Percentiles rank a stretch among this genome's conserved stretches.
Evolutionary conservation across 1,284 basidiomycete genomes (phyloP).

Genomic region (Rhodotorula sp.): DNA sequence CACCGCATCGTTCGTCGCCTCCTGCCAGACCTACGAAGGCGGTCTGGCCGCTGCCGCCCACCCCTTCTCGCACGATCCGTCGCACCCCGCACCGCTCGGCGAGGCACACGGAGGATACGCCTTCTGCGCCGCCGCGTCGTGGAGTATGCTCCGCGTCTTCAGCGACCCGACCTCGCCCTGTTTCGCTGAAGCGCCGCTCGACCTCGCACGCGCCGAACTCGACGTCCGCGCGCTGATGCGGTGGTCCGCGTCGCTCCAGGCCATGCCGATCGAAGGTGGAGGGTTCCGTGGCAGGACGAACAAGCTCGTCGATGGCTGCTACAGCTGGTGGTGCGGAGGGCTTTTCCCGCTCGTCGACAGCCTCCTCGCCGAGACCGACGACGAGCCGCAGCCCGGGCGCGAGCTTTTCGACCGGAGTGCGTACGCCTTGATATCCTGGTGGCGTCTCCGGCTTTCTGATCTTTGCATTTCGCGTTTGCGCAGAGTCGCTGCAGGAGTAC

Average conservation of each 20-base stretch:
- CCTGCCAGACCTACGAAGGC: conserved; percentile 96
- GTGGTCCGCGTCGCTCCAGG: conserved; percentile 88
- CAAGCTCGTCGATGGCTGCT: conserved; percentile 98
- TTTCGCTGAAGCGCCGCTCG: conserved; percentile 16
- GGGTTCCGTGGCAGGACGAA: conserved; percentile 93
- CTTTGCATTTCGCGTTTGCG: background rate
- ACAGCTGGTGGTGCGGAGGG: conserved; percentile 97
- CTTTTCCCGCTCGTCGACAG: conserved; percentile 76
- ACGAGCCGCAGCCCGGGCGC: conserved; percentile 37
- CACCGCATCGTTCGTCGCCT: conserved; percentile 53
- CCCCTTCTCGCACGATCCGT: conserved; percentile 45
- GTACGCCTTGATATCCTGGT: conserved; percentile 29
- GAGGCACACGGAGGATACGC: conserved; percentile 99
- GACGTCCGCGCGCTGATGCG: conserved; percentile 65
- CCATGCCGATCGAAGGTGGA: conserved; percentile 74
- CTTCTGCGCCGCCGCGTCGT: conserved; percentile 82
- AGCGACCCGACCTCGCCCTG: conserved; percentile 9
- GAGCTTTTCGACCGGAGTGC: conserved; percentile 51
- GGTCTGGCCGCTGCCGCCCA: conserved; percentile 85
- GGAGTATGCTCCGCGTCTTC: conserved; percentile 67
- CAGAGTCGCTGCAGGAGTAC: conserved; percentile 78
- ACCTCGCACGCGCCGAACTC: conserved; percentile 48
- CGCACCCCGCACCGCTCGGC: conserved; percentile 62
- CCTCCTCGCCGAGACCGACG: conserved; percentile 46
- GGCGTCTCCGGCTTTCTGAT: no score